These are phyloP conservation scores for Diaporthe nobilis DNA, from an alignment of 2,329 filamentous ascomycete genomes.

Conservation along the genomic window DNA sequence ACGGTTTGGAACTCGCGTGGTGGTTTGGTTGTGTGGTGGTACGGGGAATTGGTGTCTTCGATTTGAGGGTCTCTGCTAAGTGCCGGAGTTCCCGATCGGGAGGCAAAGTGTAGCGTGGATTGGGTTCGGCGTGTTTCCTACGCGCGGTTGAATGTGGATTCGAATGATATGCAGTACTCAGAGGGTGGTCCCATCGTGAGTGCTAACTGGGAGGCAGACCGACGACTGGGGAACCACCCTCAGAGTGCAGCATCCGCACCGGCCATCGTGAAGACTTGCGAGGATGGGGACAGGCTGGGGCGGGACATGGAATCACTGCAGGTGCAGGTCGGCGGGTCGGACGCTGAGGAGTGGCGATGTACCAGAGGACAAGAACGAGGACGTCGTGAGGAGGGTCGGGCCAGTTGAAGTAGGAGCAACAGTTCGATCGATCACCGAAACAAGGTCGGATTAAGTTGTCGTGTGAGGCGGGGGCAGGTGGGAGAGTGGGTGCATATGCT, in stretches of 20 bases:
- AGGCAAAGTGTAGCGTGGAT: neutral
- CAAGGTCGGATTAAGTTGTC: neutral
- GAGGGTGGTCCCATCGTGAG: slow-evolving; percentile 72
- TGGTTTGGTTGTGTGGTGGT: neutral
- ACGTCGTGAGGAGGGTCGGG: neutral
- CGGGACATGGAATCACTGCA: slow-evolving; percentile 28
- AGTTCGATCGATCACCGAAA: slow-evolving; percentile 1
- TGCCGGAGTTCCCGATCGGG: slow-evolving; percentile 6
- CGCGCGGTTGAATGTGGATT: slow-evolving; percentile 44
- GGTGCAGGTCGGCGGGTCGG: neutral
- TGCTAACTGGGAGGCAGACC: slow-evolving; percentile 48
- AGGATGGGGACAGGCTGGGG: slow-evolving; percentile 50
- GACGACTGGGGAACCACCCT: slow-evolving; percentile 64
- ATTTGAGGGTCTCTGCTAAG: slow-evolving; percentile 7
- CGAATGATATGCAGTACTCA: slow-evolving; percentile 53
- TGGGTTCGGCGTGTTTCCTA: slow-evolving; percentile 27
- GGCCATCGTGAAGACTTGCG: slow-evolving; percentile 56
- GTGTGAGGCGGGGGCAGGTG: neutral
- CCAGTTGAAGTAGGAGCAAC: slow-evolving; percentile 19
- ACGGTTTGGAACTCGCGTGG: neutral
- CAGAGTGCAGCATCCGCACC: slow-evolving; percentile 63
- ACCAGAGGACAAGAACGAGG: neutral
- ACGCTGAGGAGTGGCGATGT: neutral
- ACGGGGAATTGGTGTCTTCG: neutral
- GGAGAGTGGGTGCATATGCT: slow-evolving; percentile 9